Percentiles rank a stretch among this genome's conserved stretches.
Conservation (phyloP, 345 rosid genomes). For the Boechera divaricarpa region DNA sequence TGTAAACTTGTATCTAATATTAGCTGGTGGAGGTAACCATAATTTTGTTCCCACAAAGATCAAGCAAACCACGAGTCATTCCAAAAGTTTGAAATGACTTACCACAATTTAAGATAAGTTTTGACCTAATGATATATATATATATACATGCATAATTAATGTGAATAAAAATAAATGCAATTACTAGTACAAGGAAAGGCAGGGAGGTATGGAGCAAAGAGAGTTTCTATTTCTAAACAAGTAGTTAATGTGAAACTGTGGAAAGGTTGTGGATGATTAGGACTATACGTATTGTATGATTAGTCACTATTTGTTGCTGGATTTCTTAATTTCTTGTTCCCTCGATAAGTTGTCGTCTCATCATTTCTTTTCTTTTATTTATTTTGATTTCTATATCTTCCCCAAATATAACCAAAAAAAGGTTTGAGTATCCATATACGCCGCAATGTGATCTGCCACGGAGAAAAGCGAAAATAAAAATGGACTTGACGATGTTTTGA, state of each 20-base stretch:
- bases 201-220: slow-evolving; percentile 38
- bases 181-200: slow-evolving; percentile 5
- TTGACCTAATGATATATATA: background rate
- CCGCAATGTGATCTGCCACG: background rate
- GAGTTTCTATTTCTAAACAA: slow-evolving; percentile 27
- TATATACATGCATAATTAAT: too few relatives aligned
- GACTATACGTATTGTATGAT: slow-evolving; percentile 34
- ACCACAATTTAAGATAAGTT: background rate
- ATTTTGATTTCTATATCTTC: slow-evolving; percentile 1
- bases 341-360: slow-evolving; percentile 35
- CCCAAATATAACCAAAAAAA: background rate
- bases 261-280: slow-evolving; percentile 25
- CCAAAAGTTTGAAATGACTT: slow-evolving; percentile 16
- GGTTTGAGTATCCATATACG: background rate
- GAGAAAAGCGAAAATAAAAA: background rate
- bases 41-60: background rate
- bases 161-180: slow-evolving; percentile 12
- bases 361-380: slow-evolving; percentile 19
- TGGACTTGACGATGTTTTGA: background rate
- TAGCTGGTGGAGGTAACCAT: background rate
- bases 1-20: background rate
- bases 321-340: slow-evolving; percentile 36
- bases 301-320: slow-evolving; percentile 27
- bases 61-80: background rate
- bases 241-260: slow-evolving; percentile 24